Evolutionary conservation across 2,329 filamentous ascomycete genomes (phyloP).

Genomic region (Talaromyces sp.): DNA sequence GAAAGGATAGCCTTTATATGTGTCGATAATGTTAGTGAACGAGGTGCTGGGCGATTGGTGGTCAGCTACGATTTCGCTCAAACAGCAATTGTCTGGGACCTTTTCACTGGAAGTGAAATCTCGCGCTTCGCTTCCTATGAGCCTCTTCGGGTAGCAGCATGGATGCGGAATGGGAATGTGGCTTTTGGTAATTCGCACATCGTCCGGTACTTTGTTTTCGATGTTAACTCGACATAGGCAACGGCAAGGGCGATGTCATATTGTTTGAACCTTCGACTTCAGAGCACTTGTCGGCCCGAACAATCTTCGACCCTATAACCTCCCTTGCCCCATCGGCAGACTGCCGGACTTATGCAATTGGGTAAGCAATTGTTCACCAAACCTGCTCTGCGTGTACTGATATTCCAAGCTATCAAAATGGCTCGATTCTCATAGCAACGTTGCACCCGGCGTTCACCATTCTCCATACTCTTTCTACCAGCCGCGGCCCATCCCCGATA

Average conservation of each 20-base stretch:
- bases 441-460: constrained; percentile 92
- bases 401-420: constrained; percentile 76
- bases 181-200: constrained; percentile 70
- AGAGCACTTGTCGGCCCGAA: constrained; percentile 86
- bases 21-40: constrained; percentile 87
- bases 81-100: constrained; percentile 94
- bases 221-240: constrained; percentile 58
- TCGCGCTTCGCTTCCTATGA: constrained; percentile 92
- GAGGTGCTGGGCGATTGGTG: constrained; percentile 77
- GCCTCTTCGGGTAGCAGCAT: constrained; percentile 75
- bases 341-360: constrained; percentile 92
- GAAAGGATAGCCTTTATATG: constrained; percentile 80
- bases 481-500: constrained; percentile 79
- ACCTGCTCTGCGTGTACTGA: constrained; percentile 2
- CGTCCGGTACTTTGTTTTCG: neutral
- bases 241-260: constrained; percentile 87
- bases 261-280: constrained; percentile 90
- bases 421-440: constrained; percentile 84
- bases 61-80: constrained; percentile 90
- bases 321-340: constrained; percentile 84
- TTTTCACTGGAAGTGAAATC: constrained; percentile 85
- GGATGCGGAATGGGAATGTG: constrained; percentile 97
- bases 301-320: constrained; percentile 94
- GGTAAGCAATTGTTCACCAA: constrained; percentile 54
- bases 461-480: constrained; percentile 84